Base-by-base conservation (phyloP, 805 yeast genomes). In the Ogataea paradorogensis region DNA sequence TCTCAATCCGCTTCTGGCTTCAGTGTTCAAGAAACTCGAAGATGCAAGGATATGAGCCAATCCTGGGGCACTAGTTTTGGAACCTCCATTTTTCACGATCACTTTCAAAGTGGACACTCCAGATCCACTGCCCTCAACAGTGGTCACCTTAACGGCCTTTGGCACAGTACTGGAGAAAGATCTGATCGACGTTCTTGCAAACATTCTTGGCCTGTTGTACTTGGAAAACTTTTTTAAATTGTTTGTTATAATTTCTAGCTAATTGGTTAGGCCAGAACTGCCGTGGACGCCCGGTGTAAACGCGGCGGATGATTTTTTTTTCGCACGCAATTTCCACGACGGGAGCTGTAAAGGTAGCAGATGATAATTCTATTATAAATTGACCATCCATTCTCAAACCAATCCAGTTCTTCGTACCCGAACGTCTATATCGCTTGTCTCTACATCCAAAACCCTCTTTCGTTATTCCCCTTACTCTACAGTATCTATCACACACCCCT, bases 1-100 rank as follows among this genome's bases (percentile, higher is more conserved):
- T 72, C 98, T 85, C 62, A 93, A 75, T 16, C 93, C 96, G 14
- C 96, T 84, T 66, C 88, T 87, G 55, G 78, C 65, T 47, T 73
- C 73, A 42, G 96, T 88, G 74, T 84, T 82, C 62, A 84, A 78
- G 73, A 84, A 93, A 56, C 82, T 83, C 66, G 80, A 89, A 66
- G 88, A 78, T 58, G 91, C 78, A 58, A 90, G 74, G 50, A 89
- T 69, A 66, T 91, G 97, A 31, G 97, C 74, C 52, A 84, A 68
- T 69, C 98, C 99, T 41, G 90, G 82, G 51, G 73, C 66, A 35
- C 75, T 71, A 37, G 74, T 53, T 64, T 93, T 84, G 42, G 96
- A 78, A 51, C 98, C 98, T 49, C 86, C 95, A 58, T 82, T 82
- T 54, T 71, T 70, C 53, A 91, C 82, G 47, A 84, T 81, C 45